phyloP scores from a whole-genome alignment of 306 rosid species.

The Cicer yamashitae region DNA sequence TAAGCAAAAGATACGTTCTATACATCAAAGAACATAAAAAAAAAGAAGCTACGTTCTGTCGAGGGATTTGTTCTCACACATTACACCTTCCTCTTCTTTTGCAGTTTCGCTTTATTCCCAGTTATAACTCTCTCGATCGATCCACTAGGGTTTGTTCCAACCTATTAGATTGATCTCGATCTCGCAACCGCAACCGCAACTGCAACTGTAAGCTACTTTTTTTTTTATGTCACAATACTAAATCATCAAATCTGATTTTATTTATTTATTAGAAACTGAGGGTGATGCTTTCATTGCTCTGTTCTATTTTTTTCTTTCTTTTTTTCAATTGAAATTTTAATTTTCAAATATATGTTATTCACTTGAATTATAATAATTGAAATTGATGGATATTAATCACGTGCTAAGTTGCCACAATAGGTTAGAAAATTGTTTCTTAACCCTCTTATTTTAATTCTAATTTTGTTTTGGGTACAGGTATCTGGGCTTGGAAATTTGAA shows the following conservation, averaged over 20 bases:
- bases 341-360: constrained; percentile 2
- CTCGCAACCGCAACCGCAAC: constrained; percentile 46
- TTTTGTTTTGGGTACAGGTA: constrained; percentile 49
- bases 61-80: constrained; percentile 34
- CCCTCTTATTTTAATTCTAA: not conserved
- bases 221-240: not conserved
- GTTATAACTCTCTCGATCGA: constrained; percentile 34
- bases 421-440: not conserved
- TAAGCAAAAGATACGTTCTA: no score
- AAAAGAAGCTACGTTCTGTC: constrained; percentile 7
- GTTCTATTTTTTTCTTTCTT: not conserved
- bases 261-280: constrained; percentile 5
- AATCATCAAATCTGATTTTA: constrained; percentile 22
- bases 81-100: constrained; percentile 21
- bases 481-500: constrained; percentile 13
- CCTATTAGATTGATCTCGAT: constrained; percentile 53
- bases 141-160: constrained; percentile 64
- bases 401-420: not conserved
- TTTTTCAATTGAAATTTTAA: constrained; percentile 6
- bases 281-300: constrained; percentile 14
- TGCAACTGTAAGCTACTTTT: constrained; percentile 53
- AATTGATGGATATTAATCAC: constrained; percentile 12
- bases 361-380: not conserved
- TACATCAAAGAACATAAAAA: no score
- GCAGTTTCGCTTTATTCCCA: constrained; percentile 2